phyloP scores from a whole-genome alignment of 805 yeast species.

The Zygosaccharomyces kombuchaensis region DNA sequence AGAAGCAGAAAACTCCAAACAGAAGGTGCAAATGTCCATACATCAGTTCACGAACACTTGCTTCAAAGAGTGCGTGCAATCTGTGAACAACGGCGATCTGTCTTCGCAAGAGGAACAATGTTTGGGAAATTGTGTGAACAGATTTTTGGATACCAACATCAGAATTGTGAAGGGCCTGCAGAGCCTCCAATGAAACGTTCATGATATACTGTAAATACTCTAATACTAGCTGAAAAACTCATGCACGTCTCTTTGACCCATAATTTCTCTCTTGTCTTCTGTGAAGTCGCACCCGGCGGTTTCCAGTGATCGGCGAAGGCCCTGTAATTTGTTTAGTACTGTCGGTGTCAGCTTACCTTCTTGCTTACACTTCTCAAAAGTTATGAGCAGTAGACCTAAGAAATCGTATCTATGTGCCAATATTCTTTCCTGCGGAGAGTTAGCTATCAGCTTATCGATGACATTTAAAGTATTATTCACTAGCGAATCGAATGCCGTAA shows the following conservation, averaged over 20 bases:
- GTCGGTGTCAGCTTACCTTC: constrained; percentile 22
- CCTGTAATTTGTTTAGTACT: background rate
- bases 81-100: constrained; percentile 46
- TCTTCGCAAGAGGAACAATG: constrained; percentile 63
- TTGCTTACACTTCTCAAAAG: constrained; percentile 22
- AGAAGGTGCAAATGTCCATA: constrained; percentile 81
- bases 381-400: constrained; percentile 19
- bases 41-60: constrained; percentile 88
- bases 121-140: constrained; percentile 72
- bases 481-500: constrained; percentile 20
- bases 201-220: constrained; percentile 7
- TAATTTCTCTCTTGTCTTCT: constrained; percentile 10
- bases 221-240: constrained; percentile 6
- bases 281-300: constrained; percentile 14
- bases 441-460: constrained; percentile 9
- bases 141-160: constrained; percentile 84
- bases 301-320: constrained; percentile 7
- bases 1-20: constrained; percentile 78
- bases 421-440: constrained; percentile 22
- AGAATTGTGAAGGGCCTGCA: constrained; percentile 61
- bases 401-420: constrained; percentile 26
- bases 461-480: constrained; percentile 15
- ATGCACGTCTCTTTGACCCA: constrained; percentile 3
- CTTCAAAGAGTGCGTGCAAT: constrained; percentile 74
- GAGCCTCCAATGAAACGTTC: constrained; percentile 22